Base-by-base conservation (phyloP, 129 eudicot genomes). In the Chrysanthemum makinoi region DNA sequence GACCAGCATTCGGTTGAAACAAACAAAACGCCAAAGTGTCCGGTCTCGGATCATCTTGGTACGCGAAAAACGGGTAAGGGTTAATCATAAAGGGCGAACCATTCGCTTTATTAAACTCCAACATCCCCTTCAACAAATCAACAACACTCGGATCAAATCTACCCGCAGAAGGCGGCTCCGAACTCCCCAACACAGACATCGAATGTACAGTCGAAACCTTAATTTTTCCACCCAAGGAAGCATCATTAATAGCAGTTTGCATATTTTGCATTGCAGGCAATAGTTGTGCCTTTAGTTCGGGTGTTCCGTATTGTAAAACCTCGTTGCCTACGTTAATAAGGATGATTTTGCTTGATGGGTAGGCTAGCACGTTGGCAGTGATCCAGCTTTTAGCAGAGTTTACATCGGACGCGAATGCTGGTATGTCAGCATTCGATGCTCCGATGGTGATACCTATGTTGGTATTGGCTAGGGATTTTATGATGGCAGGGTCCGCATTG, bases 161-260 rank as follows among this genome's bases (percentile, higher is more conserved):
- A 28, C 98, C 98, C 19, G 86, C 74, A 0, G 98, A 92, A 1
- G 98, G 98, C 5, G 98, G 98, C 11, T 92, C 89, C 16, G 98
- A 92, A 6, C 77, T 85, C 26, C 76, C 76, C 82, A 92, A 46
- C 64, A 92, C 89, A 14, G 88, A 77, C 96, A 89, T 85, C 17
- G 96, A 81, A 62, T 89, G 89, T 9, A 87, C 96, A 6, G 98
- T 89, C 10, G 98, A 89, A 17, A 92, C 96, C 86, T 81, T 87
- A 54, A 92, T 82, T 18, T 87, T 76, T 49, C 89, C 89, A 3
- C 85, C 89, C 9, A 87, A 49, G 0, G 85, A 79, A 14, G 85
- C 85, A 2, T 81, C 75, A 0, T 81, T 71, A 2, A 92, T 82
- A 61, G 98, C 95, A 11, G 53, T 81, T 43, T 92, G 91, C 62